Base-by-base conservation (phyloP, 495 filamentous ascomycete species). In the Chaetomium tenue region DNA sequence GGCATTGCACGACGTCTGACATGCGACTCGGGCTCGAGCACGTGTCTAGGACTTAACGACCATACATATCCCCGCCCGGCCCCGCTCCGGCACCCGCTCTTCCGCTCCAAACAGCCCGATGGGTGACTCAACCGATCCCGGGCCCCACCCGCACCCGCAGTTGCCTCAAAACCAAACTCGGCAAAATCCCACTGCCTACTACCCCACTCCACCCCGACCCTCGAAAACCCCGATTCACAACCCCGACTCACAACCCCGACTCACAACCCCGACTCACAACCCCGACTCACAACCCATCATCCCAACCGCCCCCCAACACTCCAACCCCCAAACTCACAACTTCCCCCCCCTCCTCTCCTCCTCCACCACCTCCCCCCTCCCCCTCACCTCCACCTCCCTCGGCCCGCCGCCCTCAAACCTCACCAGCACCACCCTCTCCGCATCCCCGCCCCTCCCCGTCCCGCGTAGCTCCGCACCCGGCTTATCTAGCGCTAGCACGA, bases 341-440 rank as follows among this genome's bases (percentile, higher is more conserved):
- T 30, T 52, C 39, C 44, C 23, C 30, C 52, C 18, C 26, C 30
- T 30, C 50, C 28, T 33, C 42, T 42, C 28, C 23, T 22, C 25
- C 46, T 25, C 42, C 22, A 75, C 25, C 13, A 72, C 73, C 37
- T 71, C 70, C 33, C 53, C 65, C 68, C 71, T 40, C 63, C 33
- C 51, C 53, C 65, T 37, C 5, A 74, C 71, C 65, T 74, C 71
- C 16, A 75, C 65, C 12, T 70, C 63, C 53, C 66, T 46, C 28
- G 70, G 71, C 28, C 81, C 81, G 2, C 80, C 83, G 68, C 85
- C 86, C 39, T 70, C 70, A 69, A 92, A 90, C 33, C 77, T 77
- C 30, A 93, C 86, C 58, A 91, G 69, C 44, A 97, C 84, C 25
- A 93, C 89, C 67, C 88, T 82, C 61, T 93, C 88, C 65, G 71